Base-by-base conservation (phyloP, 768 basidiomycete genomes). In the Epithele typhae region DNA sequence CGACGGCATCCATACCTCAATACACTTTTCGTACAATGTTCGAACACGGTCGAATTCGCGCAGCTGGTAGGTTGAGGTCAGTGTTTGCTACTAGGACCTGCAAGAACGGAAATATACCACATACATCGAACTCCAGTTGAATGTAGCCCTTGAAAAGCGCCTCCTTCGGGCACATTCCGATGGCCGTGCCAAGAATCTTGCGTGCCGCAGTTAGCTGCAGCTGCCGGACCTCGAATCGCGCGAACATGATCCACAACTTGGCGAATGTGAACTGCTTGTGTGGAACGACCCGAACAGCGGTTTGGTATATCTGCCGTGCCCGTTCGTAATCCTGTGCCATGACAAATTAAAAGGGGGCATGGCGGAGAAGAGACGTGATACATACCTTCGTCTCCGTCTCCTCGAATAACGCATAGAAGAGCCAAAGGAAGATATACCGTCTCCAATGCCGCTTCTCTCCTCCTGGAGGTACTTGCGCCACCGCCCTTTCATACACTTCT, bases 251-350 rank as follows among this genome's bases (percentile, higher is more conserved):
- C 96, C 96, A 99, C 10, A 98, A 70, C 68, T 99, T 99, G 3
- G 96, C 90, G 56, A 99, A 99, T 0, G 96, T 97, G 65, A 99
- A 99, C 49, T 84, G 81, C 61, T 95, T 95, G 65, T 99, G 95
- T 0, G 96, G 96, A 2, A 97, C 84, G 19, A 98, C 82, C 48
- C 78, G 77, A 43, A 95, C 68, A 5, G 86, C 91, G 0, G 92
- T 93, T 64, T 92, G 86, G 68, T 93, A 98, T 25, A 99, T 86
- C 59, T 97, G 89, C 40, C 93, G 78, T 21, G 91, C 76, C 3
- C 96, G 86, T 25, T 73, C 73, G 55, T 83, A 86, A 60, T 99
- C 94, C 87, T 95, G 52, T 0, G 43, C 17, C 39, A 18, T 33
- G 33, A 10, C 5, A 18, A 7, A 35, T 42, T 46, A 32, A n/a